A percentile compares a stretch with the other conserved stretches of the same genome.
phyloP scores from a whole-genome alignment of 495 filamentous ascomycete genomes.

The Aspergillus campestris region DNA sequence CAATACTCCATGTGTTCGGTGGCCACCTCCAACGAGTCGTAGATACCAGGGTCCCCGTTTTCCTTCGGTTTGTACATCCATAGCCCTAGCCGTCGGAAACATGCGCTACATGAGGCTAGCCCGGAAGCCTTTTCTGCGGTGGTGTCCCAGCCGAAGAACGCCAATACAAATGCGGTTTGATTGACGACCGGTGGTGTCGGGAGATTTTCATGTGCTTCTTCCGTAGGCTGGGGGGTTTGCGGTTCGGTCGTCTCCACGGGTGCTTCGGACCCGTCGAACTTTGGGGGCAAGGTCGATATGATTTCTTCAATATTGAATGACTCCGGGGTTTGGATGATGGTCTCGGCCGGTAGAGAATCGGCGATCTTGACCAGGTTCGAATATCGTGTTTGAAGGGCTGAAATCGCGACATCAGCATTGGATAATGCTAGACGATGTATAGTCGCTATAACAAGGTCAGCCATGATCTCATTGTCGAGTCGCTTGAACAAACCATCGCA shows the following conservation, averaged over 20 bases:
- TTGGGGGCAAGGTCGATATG: conserved; percentile 23
- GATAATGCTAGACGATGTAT: conserved; percentile 49
- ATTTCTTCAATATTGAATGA: conserved; percentile 29
- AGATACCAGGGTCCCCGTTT: conserved; percentile 49
- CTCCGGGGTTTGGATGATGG: conserved; percentile 39
- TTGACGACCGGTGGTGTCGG: conserved; percentile 34
- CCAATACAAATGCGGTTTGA: conserved; percentile 60
- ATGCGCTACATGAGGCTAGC: conserved; percentile 70
- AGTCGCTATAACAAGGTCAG: conserved; percentile 28
- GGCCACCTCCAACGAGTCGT: conserved; percentile 52
- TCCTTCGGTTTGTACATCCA: conserved; percentile 77
- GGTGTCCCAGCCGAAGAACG: conserved; percentile 80
- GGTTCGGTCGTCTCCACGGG: conserved; percentile 3
- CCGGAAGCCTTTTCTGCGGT: conserved; percentile 56
- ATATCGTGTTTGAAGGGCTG: conserved; percentile 53
- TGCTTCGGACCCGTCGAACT: conserved; percentile 17
- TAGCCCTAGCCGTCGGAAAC: conserved; percentile 80
- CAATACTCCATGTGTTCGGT: conserved; percentile 73
- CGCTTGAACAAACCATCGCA: conserved; percentile 59
- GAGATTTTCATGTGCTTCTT: conserved; percentile 6
- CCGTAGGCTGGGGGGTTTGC: conserved; percentile 1
- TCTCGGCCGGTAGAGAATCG: conserved; percentile 41
- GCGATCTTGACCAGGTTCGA: conserved; percentile 40
- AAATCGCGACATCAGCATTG: conserved; percentile 47
- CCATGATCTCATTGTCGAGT: neutral